Evolutionary conservation across 176 grass and related monocot genomes (phyloP), one percentile per base, ranked within the genome.

Genomic region (Poa pratensis): DNA sequence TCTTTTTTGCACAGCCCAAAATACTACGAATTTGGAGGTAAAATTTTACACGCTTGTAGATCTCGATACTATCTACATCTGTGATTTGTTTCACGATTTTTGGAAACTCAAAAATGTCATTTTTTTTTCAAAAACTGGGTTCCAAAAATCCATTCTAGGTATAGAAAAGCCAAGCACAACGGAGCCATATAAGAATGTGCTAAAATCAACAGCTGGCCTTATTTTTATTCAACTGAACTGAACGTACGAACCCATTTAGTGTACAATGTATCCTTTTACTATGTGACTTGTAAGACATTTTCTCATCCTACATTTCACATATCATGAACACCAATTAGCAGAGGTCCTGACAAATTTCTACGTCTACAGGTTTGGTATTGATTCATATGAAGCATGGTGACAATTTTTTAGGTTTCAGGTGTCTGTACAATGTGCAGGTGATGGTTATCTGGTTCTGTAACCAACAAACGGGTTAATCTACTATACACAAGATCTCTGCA

Each of bases 381-480:
- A 43, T 43, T 43, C 42, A 43, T 43, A 43, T 9, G 42, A 43
- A 43, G 42, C 42, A 43, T 9, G 5, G 42, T 7, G 42, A 43
- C 42, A 43, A 43, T n/a, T 43, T 43, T 43, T 43, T 43, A 43
- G 45, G 63, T 68, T 55, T 55, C 80, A 55, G 48, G 18, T 80
- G 11, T 23, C 27, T 40, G 48, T 48, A 81, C 63, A 69, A 69
- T 69, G 63, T 22, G 64, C 48, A 24, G 48, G 79, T 55, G 49
- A 35, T 28, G 9, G 9, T 28, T 75, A 5, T 50, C 17, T 22
- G 13, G 62, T 69, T 40, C 28, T 82, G 30, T 55, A 70, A 82
- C 32, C 7, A 70, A 70, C 30, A 82, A 82, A 82, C 64, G 34
- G 18, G 48, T 69, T 54, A 69, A 54, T 81, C 27, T 69, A 69